Evolutionary conservation across 805 yeast species (phyloP), one percentile per base, ranked within the genome.

Genomic region (Saccharomycodes ludwigii): DNA sequence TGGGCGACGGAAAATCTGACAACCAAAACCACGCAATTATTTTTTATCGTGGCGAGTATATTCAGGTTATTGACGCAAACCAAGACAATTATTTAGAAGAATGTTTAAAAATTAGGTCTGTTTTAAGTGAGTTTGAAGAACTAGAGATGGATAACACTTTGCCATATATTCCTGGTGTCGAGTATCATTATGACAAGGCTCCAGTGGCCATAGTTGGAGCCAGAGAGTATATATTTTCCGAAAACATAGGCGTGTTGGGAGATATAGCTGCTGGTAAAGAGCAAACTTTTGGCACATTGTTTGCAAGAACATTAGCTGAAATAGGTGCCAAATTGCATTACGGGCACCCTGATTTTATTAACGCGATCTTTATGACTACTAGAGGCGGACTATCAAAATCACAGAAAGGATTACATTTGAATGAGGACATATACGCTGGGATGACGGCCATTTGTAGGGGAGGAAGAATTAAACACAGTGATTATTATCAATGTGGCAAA

Each of bases 231-330:
- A 85, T 88, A 19, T 88, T 88, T 59, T 80, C 94, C 2, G 96
- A 86, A 56, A 81, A 81, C 48, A 74, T 83, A 37, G 97, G 97
- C 36, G 78, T 86, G 9, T 62, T 86, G 25, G 97, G 96, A 29
- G 96, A 86, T 57, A 82, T 86, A 43, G 96, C 96, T 15, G 97
- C 97, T 14, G 95, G 95, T 6, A 86, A 86, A 55, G 97, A 86
- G 51, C 95, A 88, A 57, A 86, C 97, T 1, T 86, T 86, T 62
- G 97, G 97, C 17, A 86, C 97, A 1, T 61, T 88, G 46, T 86
- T 88, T 63, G 94, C 96, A 1, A 68, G 96, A 50, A 85, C 95
- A 0, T 60, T 86, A 42, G 91, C 95, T 1, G 88, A 83, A 47
- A 83, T 88, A 44, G 96, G 96, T 8, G 95, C 94, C 1, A 88